Evolutionary conservation across 306 rosid species (phyloP).

Genomic region (Styphnolobium japonicum): DNA sequence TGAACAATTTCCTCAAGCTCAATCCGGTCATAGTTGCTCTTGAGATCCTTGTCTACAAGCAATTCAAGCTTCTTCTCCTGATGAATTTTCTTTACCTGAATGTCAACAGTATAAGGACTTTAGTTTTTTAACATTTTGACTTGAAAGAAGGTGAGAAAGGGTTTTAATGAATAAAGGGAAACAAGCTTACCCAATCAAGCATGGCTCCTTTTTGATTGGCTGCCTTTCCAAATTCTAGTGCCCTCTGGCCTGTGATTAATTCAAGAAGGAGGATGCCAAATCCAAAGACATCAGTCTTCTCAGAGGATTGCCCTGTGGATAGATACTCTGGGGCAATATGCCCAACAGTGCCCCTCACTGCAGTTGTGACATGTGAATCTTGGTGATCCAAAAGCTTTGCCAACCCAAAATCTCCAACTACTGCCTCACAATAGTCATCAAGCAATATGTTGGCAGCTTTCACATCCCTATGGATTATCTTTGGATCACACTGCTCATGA

Average conservation of each 20-base stretch:
- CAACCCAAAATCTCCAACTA: constrained; percentile 52
- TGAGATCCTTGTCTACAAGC: constrained; percentile 51
- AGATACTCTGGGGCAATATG: constrained; percentile 53
- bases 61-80: constrained; percentile 47
- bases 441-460: constrained; percentile 53
- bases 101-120: background rate
- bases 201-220: constrained; percentile 50
- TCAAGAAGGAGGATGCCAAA: constrained; percentile 55
- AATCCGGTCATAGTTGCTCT: constrained; percentile 44
- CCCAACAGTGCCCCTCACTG: constrained; percentile 53
- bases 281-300: constrained; percentile 54
- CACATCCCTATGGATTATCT: constrained; percentile 51
- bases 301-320: constrained; percentile 51
- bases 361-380: constrained; percentile 56
- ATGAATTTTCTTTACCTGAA: constrained; percentile 52
- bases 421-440: constrained; percentile 51
- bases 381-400: constrained; percentile 54
- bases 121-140: background rate
- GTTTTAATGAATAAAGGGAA: background rate
- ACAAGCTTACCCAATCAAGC: constrained; percentile 47
- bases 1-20: constrained; percentile 56
- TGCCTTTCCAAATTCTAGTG: constrained; percentile 50
- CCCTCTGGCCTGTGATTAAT: constrained; percentile 47
- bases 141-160: background rate
- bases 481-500: constrained; percentile 55